Evolutionary conservation across 2,329 filamentous ascomycete genomes (phyloP), one percentile per base, ranked within the genome.

Genomic region (Aspergillus melleus): DNA sequence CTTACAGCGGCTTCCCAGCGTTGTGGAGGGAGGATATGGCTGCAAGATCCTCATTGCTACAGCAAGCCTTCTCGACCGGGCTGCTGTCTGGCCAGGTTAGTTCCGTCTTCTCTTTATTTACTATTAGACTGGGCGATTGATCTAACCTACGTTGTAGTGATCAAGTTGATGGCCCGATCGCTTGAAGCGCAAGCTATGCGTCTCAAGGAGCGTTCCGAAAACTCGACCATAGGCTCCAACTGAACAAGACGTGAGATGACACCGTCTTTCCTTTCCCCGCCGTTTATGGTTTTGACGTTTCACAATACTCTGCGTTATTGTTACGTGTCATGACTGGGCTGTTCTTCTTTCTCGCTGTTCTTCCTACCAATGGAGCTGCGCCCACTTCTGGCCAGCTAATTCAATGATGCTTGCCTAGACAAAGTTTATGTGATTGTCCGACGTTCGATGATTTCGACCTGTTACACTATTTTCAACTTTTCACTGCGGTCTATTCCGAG

Each of bases 61-160:
- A 64, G 91, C 92, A 52, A 90, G 91, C 77, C 90, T 96, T 84
- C 83, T 98, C 63, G 90, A 93, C 66, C 92, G 92, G 77, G 90
- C 91, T 63, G 90, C 91, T 65, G 91, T 96, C 29, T 99, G 95
- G 94, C 93, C 93, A 74, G 89, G 90, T 93, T 80, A 82, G 87
- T 60, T 57, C 19, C 19, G 20, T 14, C 19, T 39, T 52, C 12
- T 2, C n/a, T 10, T 42, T 42, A 5, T 32, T 46, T 6, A 46
- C 6, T 36, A 53, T 30, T 20, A 29, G n/a, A 20, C 42, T 55
- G 44, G 5, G 16, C 26, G 42, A 54, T 69, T 19, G 10, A 20
- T 61, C 69, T 77, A 67, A 75, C 58, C 39, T 53, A 9, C 39
- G 19, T 3, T 36, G 16, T 54, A 88, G 87, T 89, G 49, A 88